A percentile compares a stretch with the other conserved stretches of the same genome.
These are phyloP conservation scores for Allantophomopsis cytisporea DNA, from an alignment of 2,329 filamentous ascomycete species.

Conservation along the genomic window DNA sequence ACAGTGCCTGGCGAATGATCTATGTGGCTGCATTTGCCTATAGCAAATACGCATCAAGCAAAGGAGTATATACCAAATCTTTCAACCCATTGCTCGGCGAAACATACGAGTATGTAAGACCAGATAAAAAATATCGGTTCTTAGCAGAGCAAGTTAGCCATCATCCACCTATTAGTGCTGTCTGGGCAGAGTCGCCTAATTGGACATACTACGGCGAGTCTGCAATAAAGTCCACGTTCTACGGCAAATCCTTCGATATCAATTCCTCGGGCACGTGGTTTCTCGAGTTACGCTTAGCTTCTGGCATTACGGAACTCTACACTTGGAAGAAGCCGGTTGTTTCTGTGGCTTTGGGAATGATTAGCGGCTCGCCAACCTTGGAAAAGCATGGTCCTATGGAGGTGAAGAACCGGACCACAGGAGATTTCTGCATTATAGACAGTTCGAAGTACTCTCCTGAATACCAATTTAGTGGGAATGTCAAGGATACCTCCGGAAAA, in stretches of 20 bases:
- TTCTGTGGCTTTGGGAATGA: constrained; percentile 94
- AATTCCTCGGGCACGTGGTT: constrained; percentile 97
- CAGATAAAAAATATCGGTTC: constrained; percentile 96
- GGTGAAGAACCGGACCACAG: constrained; percentile 93
- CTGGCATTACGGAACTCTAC: constrained; percentile 74
- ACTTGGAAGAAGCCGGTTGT: constrained; percentile 95
- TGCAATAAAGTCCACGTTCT: constrained; percentile 90
- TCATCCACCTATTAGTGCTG: constrained; percentile 87
- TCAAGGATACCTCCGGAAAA: constrained; percentile 64
- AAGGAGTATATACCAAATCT: constrained; percentile 90
- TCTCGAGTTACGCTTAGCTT: constrained; percentile 63
- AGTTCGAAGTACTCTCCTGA: constrained; percentile 44
- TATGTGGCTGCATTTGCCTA: constrained; percentile 94
- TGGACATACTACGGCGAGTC: constrained; percentile 99
- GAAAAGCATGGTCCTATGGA: constrained; percentile 98
- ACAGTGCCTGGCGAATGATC: constrained; percentile 82
- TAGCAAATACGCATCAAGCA: constrained; percentile 93
- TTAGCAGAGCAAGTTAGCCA: constrained; percentile 98
- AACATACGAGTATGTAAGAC: constrained; percentile 90
- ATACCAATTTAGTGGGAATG: constrained; percentile 77
- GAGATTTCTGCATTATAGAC: constrained; percentile 76
- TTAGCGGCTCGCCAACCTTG: constrained; percentile 90
- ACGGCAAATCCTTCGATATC: constrained; percentile 94
- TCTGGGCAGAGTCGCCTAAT: constrained; percentile 79
- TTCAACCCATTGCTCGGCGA: constrained; percentile 96